phyloP scores from a whole-genome alignment of 495 filamentous ascomycete species.

The Bombardia bombarda region DNA sequence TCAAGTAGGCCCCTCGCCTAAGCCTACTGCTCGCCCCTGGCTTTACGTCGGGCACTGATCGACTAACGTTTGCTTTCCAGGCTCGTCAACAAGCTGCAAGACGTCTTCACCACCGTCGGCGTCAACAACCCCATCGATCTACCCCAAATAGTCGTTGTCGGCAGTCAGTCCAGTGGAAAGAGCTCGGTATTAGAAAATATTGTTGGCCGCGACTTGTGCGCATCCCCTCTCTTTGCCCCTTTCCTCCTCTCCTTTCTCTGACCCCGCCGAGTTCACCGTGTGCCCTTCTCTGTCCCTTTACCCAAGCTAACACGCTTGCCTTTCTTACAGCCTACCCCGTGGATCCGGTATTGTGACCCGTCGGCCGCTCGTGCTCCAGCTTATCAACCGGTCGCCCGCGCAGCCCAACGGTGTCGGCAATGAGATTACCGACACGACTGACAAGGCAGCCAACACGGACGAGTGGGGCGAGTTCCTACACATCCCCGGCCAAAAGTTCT shows the following conservation, averaged over 20 bases:
- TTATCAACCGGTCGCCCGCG: slow-evolving; percentile 73
- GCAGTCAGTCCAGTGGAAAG: slow-evolving; percentile 98
- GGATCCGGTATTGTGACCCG: slow-evolving; percentile 97
- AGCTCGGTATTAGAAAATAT: slow-evolving; percentile 99
- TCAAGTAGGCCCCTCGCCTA: slow-evolving; percentile 35
- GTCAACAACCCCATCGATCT: slow-evolving; percentile 99
- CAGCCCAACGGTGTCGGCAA: slow-evolving; percentile 72
- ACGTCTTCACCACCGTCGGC: slow-evolving; percentile 98
- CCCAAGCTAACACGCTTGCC: slow-evolving; percentile 6
- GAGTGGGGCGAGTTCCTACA: slow-evolving; percentile 99
- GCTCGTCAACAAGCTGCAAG: slow-evolving; percentile 97
- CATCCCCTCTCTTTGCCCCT: slow-evolving; percentile 7
- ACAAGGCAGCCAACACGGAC: slow-evolving; percentile 82
- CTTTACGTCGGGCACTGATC: slow-evolving; percentile 16
- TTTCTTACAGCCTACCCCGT: slow-evolving; percentile 70
- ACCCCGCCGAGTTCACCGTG: no score
- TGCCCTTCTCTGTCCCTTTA: slow-evolving; percentile 2
- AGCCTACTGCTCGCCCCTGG: not conserved
- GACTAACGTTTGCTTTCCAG: slow-evolving; percentile 39
- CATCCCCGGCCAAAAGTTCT: slow-evolving; percentile 96
- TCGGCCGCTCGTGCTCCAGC: slow-evolving; percentile 91
- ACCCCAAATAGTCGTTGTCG: slow-evolving; percentile 97
- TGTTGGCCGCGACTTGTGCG: slow-evolving; percentile 96
- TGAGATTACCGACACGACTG: slow-evolving; percentile 53
- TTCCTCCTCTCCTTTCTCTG: slow-evolving; percentile 3